Evolutionary conservation across 805 yeast species (phyloP), one percentile per base, ranked within the genome.

Genomic region (Metschnikowia chrysomelidarum): DNA sequence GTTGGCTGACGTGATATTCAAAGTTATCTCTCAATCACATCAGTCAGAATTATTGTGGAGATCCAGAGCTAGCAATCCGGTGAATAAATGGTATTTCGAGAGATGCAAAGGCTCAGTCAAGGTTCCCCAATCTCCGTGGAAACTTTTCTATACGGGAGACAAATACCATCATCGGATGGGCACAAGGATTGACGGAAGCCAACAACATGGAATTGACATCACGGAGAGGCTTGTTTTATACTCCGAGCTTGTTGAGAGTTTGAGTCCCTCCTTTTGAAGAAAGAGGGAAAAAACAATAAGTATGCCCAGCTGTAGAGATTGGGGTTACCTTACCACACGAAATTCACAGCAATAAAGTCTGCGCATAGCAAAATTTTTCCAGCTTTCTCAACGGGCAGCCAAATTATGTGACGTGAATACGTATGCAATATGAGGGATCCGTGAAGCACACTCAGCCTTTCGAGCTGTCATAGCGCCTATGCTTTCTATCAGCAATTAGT

Each of bases 41-140:
- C 84, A 87, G 0, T 61, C 71, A 11, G 93, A 87, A 54, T 57
- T 88, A 9, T 63, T 93, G 2, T 93, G 98, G 98, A 75, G 98
- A 51, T 91, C 98, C 1, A 67, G 95, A 29, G 74, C 73, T 39
- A 75, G 64, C 36, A 93, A 93, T 57, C 96, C 96, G 0, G 96
- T 93, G 6, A 93, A 93, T 64, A 88, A 88, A 54, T 93, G 98
- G 98, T 91, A 91, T 56, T 93, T 91, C 59, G 97, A 93, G 53
- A 69, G 98, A 44, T 82, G 95, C 25, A 64, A 71, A 12, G 95
- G 95, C 1, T 80, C 82, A 18, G 53, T 79, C 26, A 58, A 62
- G 20, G 40, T 46, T 7, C 53, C 57, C 0, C 59, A 51, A 4
- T 61, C 70, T 5, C 58, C 54, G 19, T 67, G 72, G 72, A 66